Conservation (phyloP, 2,329 filamentous ascomycete species). For the Epichloe typhina region DNA sequence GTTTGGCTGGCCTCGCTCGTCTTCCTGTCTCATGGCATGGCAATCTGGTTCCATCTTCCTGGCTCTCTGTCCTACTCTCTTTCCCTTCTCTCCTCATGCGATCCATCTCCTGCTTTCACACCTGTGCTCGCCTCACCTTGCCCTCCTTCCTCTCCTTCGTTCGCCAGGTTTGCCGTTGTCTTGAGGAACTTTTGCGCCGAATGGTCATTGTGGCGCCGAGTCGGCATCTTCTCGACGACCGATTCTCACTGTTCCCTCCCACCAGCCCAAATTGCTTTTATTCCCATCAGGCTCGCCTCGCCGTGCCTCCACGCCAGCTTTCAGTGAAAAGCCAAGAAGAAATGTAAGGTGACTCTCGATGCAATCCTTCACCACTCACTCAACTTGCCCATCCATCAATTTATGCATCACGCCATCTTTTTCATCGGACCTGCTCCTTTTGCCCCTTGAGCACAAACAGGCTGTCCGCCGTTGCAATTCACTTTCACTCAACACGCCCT, state of each 20-base stretch:
- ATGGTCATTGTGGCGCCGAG: not conserved
- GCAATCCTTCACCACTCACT: no score
- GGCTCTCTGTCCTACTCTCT: constrained; percentile 1
- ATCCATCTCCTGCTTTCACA: not conserved
- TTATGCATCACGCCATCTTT: no score
- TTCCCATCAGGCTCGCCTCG: not conserved
- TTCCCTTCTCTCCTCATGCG: not conserved
- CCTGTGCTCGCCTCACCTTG: not conserved
- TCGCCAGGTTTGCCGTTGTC: not conserved
- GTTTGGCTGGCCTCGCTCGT: not conserved
- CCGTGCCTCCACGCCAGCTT: not conserved
- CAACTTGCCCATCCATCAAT: no score
- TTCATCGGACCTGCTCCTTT: no score
- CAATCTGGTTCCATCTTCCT: constrained; percentile 1
- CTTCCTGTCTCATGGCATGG: not conserved
- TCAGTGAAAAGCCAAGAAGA: not conserved
- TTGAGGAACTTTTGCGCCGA: not conserved
- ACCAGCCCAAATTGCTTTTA: no score
- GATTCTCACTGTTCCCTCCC: not conserved
- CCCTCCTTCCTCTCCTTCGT: not conserved
- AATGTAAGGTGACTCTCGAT: not conserved
- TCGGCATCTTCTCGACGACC: not conserved
- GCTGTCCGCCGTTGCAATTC: no score
- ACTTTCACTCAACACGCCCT: no score
- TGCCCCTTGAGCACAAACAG: no score